A percentile compares a stretch with the other conserved stretches of the same genome.
phyloP scores from a whole-genome alignment of 1,139 yeast species.

The Kluyveromyces marxianus region DNA sequence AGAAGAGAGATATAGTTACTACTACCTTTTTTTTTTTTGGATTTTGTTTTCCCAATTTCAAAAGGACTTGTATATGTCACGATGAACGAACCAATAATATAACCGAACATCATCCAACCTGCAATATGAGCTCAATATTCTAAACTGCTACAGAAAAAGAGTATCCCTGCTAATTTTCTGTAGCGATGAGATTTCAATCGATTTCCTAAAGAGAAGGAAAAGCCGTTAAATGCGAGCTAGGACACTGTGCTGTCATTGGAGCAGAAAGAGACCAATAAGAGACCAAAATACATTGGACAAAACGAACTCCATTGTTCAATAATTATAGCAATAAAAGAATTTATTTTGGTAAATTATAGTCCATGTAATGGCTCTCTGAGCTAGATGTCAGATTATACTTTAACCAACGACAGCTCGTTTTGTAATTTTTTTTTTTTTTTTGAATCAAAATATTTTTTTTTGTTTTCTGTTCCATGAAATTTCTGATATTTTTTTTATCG shows the following conservation, averaged over 20 bases:
- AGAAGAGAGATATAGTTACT: background rate
- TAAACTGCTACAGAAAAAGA: background rate
- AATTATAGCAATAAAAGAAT: background rate
- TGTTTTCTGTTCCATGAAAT: background rate
- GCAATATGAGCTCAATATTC: background rate
- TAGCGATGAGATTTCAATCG: background rate
- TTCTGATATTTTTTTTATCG: background rate
- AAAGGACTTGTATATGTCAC: background rate
- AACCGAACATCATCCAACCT: background rate
- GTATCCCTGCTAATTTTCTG: background rate
- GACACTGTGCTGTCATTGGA: background rate
- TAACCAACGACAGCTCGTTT: too few relatives aligned
- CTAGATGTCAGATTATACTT: too few relatives aligned
- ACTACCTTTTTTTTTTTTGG: background rate
- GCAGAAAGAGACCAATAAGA: background rate
- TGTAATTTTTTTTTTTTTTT: too few relatives aligned
- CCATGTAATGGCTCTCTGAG: too few relatives aligned
- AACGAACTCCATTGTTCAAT: too few relatives aligned
- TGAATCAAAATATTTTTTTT: too few relatives aligned
- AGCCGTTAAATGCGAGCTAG: background rate
- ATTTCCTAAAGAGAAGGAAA: background rate
- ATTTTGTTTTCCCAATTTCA: too few relatives aligned
- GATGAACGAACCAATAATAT: slow-evolving; percentile 1
- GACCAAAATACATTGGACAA: too few relatives aligned
- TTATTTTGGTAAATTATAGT: too few relatives aligned